Evolutionary conservation across 768 basidiomycete species (phyloP), one percentile per base, ranked within the genome.

Genomic region (Tylopilus sp.): DNA sequence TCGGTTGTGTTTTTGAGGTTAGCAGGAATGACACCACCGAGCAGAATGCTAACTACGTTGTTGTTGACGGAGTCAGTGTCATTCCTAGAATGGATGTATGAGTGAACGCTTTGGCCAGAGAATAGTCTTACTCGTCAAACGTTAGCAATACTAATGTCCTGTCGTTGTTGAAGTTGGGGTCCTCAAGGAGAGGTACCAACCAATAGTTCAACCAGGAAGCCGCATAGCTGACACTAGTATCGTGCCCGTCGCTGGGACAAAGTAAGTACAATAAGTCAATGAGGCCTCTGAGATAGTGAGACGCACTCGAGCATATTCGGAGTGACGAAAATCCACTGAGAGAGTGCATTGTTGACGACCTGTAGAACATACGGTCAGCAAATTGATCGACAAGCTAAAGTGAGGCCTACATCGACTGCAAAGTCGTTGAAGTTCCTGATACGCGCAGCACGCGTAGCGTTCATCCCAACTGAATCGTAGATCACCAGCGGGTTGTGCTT

Each of bases 351-450:
- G 16, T 75, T 74, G 19, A 71, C 40, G 24, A 68, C n/a, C 66
- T 68, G 9, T 7, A 29, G 14, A 14, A 11, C 26, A 11, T 12
- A 25, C 21, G 24, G n/a, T 45, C n/a, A 59, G 42, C 11, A 30
- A 49, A 19, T 24, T 30, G 3, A 40, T 19, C 2, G 13, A 24
- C 17, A 19, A 19, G 37, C 22, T 24, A 13, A 52, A 2, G 12
- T 17, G 21, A 48, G n/a, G 8, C 46, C 11, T 28, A 83, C 66
- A 56, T 85, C 84, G n/a, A 71, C 66, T 3, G 78, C 76, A 50
- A 85, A 82, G 58, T 84, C 74, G 55, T 83, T 85, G 64, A 83
- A 84, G 64, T 81, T 84, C 29, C 83, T 74, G 57, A 78, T 72
- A 19, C 75, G 74, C 9, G 60, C 58, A 16, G 68, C 68, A 26